Evolutionary conservation across 148 eudicot species (phyloP).

Genomic region (Chenopodium formosanum): DNA sequence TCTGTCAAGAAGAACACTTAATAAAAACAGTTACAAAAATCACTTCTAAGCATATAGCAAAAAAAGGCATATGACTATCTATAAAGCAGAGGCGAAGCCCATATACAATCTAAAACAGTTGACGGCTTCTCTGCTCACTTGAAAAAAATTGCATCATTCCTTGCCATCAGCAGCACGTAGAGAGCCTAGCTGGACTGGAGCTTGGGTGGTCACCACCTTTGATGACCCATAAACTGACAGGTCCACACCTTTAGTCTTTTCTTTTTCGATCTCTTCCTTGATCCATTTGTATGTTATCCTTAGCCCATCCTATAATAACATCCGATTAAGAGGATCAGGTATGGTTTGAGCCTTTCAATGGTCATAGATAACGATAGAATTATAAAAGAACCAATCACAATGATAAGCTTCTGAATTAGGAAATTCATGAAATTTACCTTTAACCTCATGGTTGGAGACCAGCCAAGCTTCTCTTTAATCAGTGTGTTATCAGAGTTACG

Average conservation of each 20-base stretch:
- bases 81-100: slow-evolving; percentile 14
- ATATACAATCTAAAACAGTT: slow-evolving; percentile 4
- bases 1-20: background rate
- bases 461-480: slow-evolving; percentile 93
- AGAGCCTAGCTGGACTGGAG: slow-evolving; percentile 90
- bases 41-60: background rate
- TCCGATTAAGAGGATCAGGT: background rate
- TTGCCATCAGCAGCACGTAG: slow-evolving; percentile 97
- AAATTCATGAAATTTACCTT: slow-evolving; percentile 47
- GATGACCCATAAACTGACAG: slow-evolving; percentile 76
- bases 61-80: slow-evolving; percentile 5
- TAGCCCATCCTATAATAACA: slow-evolving; percentile 68
- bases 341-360: background rate
- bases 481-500: slow-evolving; percentile 94
- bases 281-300: slow-evolving; percentile 94
- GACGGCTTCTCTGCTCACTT: background rate
- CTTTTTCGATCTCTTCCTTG: slow-evolving; percentile 92
- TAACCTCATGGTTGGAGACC: slow-evolving; percentile 93
- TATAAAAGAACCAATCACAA: background rate
- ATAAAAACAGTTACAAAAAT: background rate
- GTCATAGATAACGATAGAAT: background rate
- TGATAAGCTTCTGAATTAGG: background rate
- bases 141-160: slow-evolving; percentile 40
- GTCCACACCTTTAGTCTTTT: slow-evolving; percentile 65
- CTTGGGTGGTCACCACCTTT: slow-evolving; percentile 92